Conservation (phyloP, 305 asterid genomes). For the Caryopteris hybrid region DNA sequence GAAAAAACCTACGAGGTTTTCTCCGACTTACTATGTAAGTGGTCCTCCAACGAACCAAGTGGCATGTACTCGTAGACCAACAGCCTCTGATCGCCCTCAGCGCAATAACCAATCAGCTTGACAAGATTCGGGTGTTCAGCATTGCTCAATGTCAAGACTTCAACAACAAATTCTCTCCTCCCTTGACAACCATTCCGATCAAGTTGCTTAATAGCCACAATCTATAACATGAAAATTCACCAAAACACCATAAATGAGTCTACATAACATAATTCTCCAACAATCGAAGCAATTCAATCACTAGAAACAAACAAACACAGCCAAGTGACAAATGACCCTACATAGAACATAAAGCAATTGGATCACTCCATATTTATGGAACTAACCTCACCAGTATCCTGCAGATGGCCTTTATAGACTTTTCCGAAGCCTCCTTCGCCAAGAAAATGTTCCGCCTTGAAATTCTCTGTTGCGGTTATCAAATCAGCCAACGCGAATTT, state of each 20-base stretch:
- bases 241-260: background rate
- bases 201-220: slow-evolving; percentile 44
- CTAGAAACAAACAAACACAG: background rate
- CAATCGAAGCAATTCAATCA: background rate
- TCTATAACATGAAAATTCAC: slow-evolving; percentile 12
- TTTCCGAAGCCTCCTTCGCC: slow-evolving; percentile 62
- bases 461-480: slow-evolving; percentile 41
- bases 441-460: slow-evolving; percentile 31
- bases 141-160: slow-evolving; percentile 35
- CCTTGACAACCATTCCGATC: slow-evolving; percentile 42
- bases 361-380: background rate
- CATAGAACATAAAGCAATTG: background rate
- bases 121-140: slow-evolving; percentile 47
- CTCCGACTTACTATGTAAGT: slow-evolving; percentile 31
- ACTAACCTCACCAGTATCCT: slow-evolving; percentile 43
- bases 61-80: slow-evolving; percentile 57
- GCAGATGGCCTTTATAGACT: slow-evolving; percentile 44
- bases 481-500: slow-evolving; percentile 25
- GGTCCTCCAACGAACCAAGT: slow-evolving; percentile 42
- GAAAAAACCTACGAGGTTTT: background rate
- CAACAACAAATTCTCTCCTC: slow-evolving; percentile 33
- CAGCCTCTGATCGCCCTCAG: slow-evolving; percentile 44
- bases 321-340: background rate
- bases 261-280: background rate
- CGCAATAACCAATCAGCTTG: slow-evolving; percentile 43